Conservation (phyloP, 192 early-diverging fungal species). For the Ambispora gerdemannii region DNA sequence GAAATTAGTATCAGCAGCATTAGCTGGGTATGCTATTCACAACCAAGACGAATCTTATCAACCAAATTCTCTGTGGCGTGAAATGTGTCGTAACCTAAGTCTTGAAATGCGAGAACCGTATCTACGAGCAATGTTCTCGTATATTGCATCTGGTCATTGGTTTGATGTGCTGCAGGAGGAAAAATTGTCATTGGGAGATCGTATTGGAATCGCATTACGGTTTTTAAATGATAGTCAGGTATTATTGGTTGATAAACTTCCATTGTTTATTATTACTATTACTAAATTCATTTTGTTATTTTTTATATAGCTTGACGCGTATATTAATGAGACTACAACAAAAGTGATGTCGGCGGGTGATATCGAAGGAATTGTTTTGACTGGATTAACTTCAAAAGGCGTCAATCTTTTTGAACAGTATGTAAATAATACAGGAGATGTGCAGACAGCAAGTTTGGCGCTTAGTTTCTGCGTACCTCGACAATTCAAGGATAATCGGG, state of each 20-base stretch:
- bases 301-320: conserved; percentile 51
- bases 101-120: conserved; percentile 68
- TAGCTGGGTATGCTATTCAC: conserved; percentile 49
- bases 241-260: too few relatives aligned
- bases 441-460: conserved; percentile 82
- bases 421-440: conserved; percentile 82
- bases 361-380: conserved; percentile 79
- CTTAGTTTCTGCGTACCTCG: conserved; percentile 61
- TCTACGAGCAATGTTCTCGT: conserved; percentile 83
- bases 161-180: conserved; percentile 65
- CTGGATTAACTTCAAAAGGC: conserved; percentile 68
- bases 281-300: neutral
- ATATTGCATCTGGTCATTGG: conserved; percentile 85
- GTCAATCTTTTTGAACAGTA: conserved; percentile 75
- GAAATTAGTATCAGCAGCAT: conserved; percentile 78
- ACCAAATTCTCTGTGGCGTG: conserved; percentile 47
- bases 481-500: conserved; percentile 55
- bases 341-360: conserved; percentile 62
- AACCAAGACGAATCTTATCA: conserved; percentile 35
- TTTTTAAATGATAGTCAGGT: conserved; percentile 81
- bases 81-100: conserved; percentile 60
- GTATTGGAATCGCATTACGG: conserved; percentile 80
- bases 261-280: neutral
- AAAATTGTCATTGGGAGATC: conserved; percentile 71
- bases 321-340: conserved; percentile 55